Base-by-base conservation (phyloP, 768 basidiomycete genomes). In the Suillus clintonianus region DNA sequence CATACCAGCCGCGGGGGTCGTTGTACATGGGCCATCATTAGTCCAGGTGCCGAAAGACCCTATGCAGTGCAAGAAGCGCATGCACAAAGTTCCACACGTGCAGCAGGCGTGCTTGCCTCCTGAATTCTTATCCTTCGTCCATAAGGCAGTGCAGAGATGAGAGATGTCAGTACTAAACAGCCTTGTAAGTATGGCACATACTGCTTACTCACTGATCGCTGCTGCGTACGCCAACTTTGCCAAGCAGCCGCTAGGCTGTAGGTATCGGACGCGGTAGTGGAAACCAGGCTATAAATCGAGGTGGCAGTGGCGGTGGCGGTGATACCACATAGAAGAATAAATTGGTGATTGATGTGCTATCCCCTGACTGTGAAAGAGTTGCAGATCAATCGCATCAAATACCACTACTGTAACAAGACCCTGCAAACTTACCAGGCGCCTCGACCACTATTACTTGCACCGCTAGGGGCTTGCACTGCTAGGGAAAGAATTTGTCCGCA, bases 81-180 rank as follows among this genome's bases (percentile, higher is more conserved):
- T 10, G 15, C 59, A 43, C 61, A 50, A 61, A 43, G 34, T 41
- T 36, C 8, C 58, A 54, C 14, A 55, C 61, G 58, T 47, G 50
- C 34, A 19, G 34, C 5, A 22, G 27, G 14, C 39, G 27, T 43
- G 53, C 73, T 51, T 66, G 78, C 80, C 76, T 65, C 78, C 73
- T 10, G 87, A 88, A 47, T 71, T 78, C 68, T 87, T 82, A 48
- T 78, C 80, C 70, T 89, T 75, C 19, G 86, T 83, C 87, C 89
- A 88, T 85, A 80, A 3, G 55, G 87, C 86, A 14, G 80, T 82
- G 80, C 79, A 83, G 48, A 79, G 71, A 64, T 80, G 41, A 50
- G 27, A 9, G 24, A 9, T 50, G 2, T 27, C 14, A 24, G 15
- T 17, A 48, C 50, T 17, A 17, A 27, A 15, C 8, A 37, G 56